Percentiles rank a stretch among this genome's conserved stretches.
These are phyloP conservation scores for Metarhizium sp. DNA, from an alignment of 2,329 filamentous ascomycete genomes.

Conservation along the genomic window DNA sequence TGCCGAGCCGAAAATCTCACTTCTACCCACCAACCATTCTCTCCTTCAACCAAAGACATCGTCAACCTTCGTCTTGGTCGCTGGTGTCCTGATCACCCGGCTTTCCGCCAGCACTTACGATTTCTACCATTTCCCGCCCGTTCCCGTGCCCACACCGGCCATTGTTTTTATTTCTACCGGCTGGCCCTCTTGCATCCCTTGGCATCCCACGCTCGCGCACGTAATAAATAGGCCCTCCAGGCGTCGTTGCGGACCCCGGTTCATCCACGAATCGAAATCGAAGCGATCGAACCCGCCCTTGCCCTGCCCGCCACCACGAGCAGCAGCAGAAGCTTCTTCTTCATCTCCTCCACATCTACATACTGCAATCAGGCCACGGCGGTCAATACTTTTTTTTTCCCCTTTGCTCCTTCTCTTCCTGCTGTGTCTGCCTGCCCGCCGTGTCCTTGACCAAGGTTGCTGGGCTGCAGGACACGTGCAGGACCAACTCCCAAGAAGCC, in stretches of 20 bases:
- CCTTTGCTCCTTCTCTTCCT: background rate
- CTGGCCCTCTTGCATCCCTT: background rate
- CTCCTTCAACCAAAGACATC: background rate
- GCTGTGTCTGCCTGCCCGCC: background rate
- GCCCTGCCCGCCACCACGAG: background rate
- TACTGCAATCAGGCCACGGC: background rate
- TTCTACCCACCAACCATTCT: background rate
- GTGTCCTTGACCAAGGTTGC: background rate
- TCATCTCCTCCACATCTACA: background rate
- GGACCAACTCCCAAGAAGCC: background rate
- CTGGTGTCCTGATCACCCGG: background rate
- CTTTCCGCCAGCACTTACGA: background rate
- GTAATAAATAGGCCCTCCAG: background rate
- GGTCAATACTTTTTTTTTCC: background rate
- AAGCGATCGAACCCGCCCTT: background rate
- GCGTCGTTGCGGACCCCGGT: background rate
- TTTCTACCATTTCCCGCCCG: background rate
- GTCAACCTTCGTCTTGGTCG: background rate
- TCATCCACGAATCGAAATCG: background rate
- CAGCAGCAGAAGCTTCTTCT: background rate
- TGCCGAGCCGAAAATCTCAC: conserved; percentile 3
- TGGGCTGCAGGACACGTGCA: background rate
- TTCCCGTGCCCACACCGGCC: background rate
- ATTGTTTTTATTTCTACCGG: background rate
- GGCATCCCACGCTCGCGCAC: background rate